A percentile compares a stretch with the other conserved stretches of the same genome.
Evolutionary conservation across 331 rosid species (phyloP).

Genomic region (Arachis monticola): DNA sequence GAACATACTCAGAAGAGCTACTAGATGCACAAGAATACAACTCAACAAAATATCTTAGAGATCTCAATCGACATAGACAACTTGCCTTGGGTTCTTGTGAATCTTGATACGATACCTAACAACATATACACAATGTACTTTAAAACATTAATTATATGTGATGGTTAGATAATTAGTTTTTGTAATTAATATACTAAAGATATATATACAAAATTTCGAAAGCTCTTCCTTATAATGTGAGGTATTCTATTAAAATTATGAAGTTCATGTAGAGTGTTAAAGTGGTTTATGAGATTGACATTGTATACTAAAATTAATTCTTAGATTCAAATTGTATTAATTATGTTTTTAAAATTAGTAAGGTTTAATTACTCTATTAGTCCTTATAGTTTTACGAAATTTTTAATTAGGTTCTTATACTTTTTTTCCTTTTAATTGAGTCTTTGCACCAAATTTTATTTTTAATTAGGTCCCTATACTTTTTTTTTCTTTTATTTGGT

Average conservation of each 20-base stretch:
- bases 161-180: not conserved
- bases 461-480: too few species aligned
- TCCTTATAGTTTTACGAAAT: too few species aligned
- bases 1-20: conserved; percentile 87
- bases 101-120: conserved; percentile 34
- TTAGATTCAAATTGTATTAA: too few species aligned
- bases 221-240: not conserved
- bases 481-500: too few species aligned
- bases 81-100: conserved; percentile 49
- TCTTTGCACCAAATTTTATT: too few species aligned
- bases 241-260: not conserved
- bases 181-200: not conserved
- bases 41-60: conserved; percentile 72
- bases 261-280: too few species aligned
- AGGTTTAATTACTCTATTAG: too few species aligned
- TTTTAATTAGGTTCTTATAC: too few species aligned
- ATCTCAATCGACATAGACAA: conserved; percentile 58
- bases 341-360: too few species aligned
- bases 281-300: too few species aligned
- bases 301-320: too few species aligned
- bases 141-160: not conserved
- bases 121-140: not conserved
- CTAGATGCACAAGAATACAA: conserved; percentile 81
- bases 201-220: not conserved
- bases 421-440: too few species aligned